Evolutionary conservation across 1,139 yeast genomes (phyloP).

Genomic region (Schizosaccharomyces versatilis): DNA sequence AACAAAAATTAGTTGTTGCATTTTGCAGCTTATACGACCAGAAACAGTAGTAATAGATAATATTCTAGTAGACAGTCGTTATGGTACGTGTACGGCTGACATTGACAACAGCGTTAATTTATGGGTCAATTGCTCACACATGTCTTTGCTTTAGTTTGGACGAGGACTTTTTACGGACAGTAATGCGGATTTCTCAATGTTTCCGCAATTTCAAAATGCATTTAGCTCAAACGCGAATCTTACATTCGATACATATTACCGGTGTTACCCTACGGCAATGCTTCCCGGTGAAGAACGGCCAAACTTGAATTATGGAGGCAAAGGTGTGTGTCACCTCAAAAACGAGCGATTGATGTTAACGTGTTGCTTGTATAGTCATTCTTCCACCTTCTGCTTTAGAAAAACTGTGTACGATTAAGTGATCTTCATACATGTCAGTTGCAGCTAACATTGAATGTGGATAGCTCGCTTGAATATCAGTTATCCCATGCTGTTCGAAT

Average conservation of each 20-base stretch:
- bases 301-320: slow-evolving; percentile 86
- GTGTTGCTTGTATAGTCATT: slow-evolving; percentile 76
- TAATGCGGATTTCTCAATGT: background rate
- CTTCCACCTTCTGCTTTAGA: slow-evolving; percentile 83
- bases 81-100: too few species aligned
- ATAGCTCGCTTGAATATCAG: slow-evolving; percentile 40
- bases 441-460: too few species aligned
- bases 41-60: too few species aligned
- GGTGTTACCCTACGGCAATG: slow-evolving; percentile 82
- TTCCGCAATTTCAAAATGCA: background rate
- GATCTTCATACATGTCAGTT: background rate
- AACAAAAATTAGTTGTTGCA: too few species aligned
- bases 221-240: slow-evolving; percentile 15
- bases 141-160: background rate
- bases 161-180: background rate
- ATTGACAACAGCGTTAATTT: too few species aligned
- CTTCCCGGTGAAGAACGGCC: slow-evolving; percentile 66
- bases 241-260: slow-evolving; percentile 54
- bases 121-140: background rate
- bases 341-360: slow-evolving; percentile 71
- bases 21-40: too few species aligned
- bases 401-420: slow-evolving; percentile 47
- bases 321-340: slow-evolving; percentile 43
- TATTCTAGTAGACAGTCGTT: too few species aligned
- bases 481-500: slow-evolving; percentile 84